Evolutionary conservation across 768 basidiomycete genomes (phyloP).

Genomic region (Rhodosporidiobolus odoratus): DNA sequence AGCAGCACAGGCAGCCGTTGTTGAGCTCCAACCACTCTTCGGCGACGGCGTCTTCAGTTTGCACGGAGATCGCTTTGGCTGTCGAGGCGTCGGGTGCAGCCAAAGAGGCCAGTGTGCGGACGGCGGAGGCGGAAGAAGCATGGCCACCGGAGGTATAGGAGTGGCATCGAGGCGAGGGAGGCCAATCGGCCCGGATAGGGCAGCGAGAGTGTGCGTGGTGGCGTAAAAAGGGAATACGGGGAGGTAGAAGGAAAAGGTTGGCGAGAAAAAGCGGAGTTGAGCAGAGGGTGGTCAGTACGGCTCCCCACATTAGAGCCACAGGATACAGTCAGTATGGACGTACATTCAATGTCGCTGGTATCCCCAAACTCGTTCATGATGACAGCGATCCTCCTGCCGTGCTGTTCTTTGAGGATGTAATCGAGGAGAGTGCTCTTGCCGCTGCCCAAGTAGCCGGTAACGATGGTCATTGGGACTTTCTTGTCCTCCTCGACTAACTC

Average conservation of each 20-base stretch:
- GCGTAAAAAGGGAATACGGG: background rate
- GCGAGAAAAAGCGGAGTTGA: background rate
- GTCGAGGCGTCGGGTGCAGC: background rate
- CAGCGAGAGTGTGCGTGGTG: background rate
- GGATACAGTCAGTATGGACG: constrained; percentile 9
- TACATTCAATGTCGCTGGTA: constrained; percentile 92
- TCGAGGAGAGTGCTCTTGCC: constrained; percentile 90
- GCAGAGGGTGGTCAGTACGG: background rate
- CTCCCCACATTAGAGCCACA: background rate
- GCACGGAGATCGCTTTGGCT: constrained; percentile 83
- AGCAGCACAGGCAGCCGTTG: constrained; percentile 95
- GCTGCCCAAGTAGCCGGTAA: constrained; percentile 83
- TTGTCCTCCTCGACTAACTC: constrained; percentile 6
- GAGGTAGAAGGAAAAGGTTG: background rate
- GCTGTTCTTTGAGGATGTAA: constrained; percentile 82
- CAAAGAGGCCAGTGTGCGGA: too few relatives aligned
- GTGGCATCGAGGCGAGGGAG: too few relatives aligned
- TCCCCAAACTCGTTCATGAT: constrained; percentile 71
- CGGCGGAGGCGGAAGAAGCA: too few relatives aligned
- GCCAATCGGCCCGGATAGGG: too few relatives aligned
- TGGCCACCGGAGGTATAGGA: too few relatives aligned
- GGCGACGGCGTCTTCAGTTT: constrained; percentile 55
- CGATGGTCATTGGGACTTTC: constrained; percentile 78
- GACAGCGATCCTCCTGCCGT: constrained; percentile 93
- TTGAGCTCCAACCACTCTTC: constrained; percentile 80